Conservation (phyloP, 2,329 filamentous ascomycete species). For the Parastagonospora avenae region DNA sequence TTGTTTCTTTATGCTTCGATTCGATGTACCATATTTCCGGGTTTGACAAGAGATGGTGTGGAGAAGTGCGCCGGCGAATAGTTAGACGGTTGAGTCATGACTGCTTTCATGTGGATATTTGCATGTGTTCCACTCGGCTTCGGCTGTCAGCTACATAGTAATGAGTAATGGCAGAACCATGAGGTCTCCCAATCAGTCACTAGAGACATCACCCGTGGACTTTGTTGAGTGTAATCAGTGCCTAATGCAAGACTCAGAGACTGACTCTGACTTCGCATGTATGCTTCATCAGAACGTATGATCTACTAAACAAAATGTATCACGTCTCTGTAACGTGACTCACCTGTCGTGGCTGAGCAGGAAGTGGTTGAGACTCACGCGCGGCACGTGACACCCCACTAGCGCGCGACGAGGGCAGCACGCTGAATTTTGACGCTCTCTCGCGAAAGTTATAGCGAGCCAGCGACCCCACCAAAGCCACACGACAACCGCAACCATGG, state of each 20-base stretch:
- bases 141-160: slow-evolving; percentile 2
- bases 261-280: no score
- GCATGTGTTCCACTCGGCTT: neutral
- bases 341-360: neutral
- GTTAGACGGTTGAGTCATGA: neutral
- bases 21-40: slow-evolving; percentile 1
- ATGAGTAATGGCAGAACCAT: slow-evolving; percentile 18
- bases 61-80: neutral
- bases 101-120: neutral
- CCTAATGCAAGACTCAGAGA: no score
- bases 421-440: slow-evolving; percentile 30
- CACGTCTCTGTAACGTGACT: neutral
- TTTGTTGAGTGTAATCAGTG: neutral
- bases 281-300: no score
- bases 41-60: neutral
- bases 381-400: slow-evolving; percentile 11
- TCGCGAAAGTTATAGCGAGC: slow-evolving; percentile 16
- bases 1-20: neutral
- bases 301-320: no score
- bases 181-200: neutral
- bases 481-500: slow-evolving; percentile 67
- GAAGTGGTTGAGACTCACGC: neutral
- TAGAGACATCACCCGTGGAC: neutral
- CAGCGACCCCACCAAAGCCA: slow-evolving; percentile 24
- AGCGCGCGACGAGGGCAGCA: slow-evolving; percentile 23